phyloP scores from a whole-genome alignment of 2,329 filamentous ascomycete species.

The Cyanodermella asteris region DNA sequence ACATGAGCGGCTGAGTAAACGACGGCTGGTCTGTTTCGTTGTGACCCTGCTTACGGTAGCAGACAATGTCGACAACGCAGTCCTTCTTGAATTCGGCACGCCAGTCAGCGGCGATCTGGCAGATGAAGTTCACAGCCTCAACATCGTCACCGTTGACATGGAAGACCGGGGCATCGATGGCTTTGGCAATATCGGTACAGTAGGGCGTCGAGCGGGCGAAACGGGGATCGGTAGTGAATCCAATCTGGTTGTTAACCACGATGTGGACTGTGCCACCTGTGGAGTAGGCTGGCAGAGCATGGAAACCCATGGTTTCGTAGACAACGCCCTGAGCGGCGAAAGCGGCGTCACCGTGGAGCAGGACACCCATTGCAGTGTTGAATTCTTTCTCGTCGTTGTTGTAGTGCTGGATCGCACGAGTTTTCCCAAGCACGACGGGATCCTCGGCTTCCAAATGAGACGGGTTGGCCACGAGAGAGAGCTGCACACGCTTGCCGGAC shows the following conservation, averaged over 20 bases:
- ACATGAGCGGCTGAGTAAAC: slow-evolving; percentile 99
- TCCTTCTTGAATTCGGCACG: slow-evolving; percentile 97
- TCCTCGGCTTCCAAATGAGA: slow-evolving; percentile 97
- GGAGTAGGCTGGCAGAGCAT: slow-evolving; percentile 84
- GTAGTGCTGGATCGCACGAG: slow-evolving; percentile 94
- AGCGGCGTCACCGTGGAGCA: slow-evolving; percentile 91
- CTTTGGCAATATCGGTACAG: slow-evolving; percentile 98
- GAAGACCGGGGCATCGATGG: slow-evolving; percentile 94
- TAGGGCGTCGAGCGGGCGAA: slow-evolving; percentile 95
- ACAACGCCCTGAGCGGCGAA: slow-evolving; percentile 94
- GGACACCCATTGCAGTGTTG: slow-evolving; percentile 77
- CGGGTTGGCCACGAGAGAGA: slow-evolving; percentile 93
- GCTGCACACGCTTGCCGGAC: slow-evolving; percentile 96
- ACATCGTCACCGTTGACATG: slow-evolving; percentile 98
- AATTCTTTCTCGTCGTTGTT: slow-evolving; percentile 89
- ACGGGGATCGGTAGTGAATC: slow-evolving; percentile 94
- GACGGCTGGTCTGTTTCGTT: slow-evolving; percentile 99
- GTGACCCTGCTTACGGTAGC: slow-evolving; percentile 97
- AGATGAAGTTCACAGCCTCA: slow-evolving; percentile 95
- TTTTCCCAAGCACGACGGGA: slow-evolving; percentile 92
- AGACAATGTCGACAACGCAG: slow-evolving; percentile 93
- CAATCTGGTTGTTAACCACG: slow-evolving; percentile 98
- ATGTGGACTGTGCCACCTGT: slow-evolving; percentile 94
- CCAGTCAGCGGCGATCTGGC: slow-evolving; percentile 92
- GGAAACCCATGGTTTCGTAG: slow-evolving; percentile 96